phyloP scores from a whole-genome alignment of 106 monocot species.

The Apostasia ramifera region DNA sequence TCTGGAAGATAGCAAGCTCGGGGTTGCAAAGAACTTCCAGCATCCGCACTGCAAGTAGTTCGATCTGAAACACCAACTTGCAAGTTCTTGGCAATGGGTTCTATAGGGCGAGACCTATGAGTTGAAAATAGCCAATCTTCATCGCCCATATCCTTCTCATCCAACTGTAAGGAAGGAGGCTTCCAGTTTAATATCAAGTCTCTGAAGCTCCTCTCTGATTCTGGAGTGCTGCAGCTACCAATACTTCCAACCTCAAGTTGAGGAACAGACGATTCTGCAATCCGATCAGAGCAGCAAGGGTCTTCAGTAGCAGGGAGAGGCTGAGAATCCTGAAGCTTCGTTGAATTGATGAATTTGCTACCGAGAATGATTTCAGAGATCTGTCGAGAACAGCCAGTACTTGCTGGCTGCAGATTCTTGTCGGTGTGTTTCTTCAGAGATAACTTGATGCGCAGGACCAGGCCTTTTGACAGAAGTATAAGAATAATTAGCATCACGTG shows the following conservation, averaged over 20 bases:
- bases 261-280: neutral
- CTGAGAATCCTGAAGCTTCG: neutral
- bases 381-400: neutral
- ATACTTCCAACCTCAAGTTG: neutral
- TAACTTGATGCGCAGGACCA: conserved; percentile 41
- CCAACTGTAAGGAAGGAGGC: neutral
- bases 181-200: neutral
- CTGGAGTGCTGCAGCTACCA: conserved; percentile 6
- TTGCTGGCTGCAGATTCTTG: neutral
- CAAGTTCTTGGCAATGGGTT: neutral
- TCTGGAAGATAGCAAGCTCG: conserved; percentile 35
- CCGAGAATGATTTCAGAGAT: neutral
- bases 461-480: conserved; percentile 9
- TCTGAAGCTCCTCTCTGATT: neutral
- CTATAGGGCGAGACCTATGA: neutral
- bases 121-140: neutral
- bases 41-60: neutral
- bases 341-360: neutral
- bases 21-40: conserved; percentile 13
- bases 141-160: neutral
- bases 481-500: neutral
- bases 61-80: neutral
- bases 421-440: conserved; percentile 7
- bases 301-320: neutral
- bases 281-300: neutral